Evolutionary conservation across 352 stramenopile genomes (phyloP), one percentile per base, ranked within the genome.

Genomic region (Pythium plurisporium): DNA sequence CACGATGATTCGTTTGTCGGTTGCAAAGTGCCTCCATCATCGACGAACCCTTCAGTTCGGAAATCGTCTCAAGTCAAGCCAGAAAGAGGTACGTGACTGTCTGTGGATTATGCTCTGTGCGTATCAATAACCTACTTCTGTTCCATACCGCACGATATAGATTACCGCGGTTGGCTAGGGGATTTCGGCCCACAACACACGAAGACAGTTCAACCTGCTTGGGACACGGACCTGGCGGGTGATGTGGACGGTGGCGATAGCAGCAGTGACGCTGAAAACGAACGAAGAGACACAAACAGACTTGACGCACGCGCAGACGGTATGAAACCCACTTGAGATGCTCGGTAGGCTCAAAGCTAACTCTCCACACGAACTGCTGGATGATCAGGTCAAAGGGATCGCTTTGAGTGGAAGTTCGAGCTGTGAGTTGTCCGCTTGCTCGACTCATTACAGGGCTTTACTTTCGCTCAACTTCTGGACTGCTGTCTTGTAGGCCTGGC

Each of bases 161-260:
- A 70, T 36, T 90, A 83, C 66, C 82, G 83, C 23, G 76, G 78
- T 8, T 94, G 83, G 79, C 51, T 94, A 2, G 79, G 81, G 11
- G 79, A 91, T 65, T 91, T 84, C 45, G 81, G 83, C 2, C 75
- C 77, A 4, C 62, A 76, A 41, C 83, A 91, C 42, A 91, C 83
- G 4, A 89, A 81, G 54, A 89, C 77, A 19, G 76, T 91, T 37
- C 69, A 70, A 2, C 72, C 72, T 8, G 67, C 72, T 17, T 88
- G 79, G 70, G 64, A 64, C 38, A 69, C 70, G 41, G 62, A 69
- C 14, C 40, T 11, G 4, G 42, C 38, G 5, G 38, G 50, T 36
- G 43, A 7, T 17, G 2, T 19, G 7, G 19, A 47, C 9, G 5
- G n/a, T 33, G 51, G 27, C 10, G 27, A 29, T 11, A 52, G 29